These are phyloP conservation scores for Suillus discolor DNA, from an alignment of 768 basidiomycete species.

Conservation along the genomic window DNA sequence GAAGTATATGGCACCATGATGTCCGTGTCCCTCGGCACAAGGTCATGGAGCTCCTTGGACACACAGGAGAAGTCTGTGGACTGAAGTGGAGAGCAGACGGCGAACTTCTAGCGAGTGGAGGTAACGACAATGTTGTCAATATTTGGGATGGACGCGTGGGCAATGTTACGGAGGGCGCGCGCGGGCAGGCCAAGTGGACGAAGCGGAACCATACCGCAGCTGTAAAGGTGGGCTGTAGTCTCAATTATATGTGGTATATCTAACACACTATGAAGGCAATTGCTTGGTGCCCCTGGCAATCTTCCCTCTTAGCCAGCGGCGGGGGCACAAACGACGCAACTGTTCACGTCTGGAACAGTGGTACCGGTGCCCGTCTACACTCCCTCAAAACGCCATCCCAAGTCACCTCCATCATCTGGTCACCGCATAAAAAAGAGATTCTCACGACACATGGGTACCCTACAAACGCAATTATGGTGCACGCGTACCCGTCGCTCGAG, in stretches of 20 bases:
- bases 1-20: constrained; percentile 96
- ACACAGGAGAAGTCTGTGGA: constrained; percentile 92
- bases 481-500: constrained; percentile 72
- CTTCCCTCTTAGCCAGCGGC: constrained; percentile 86
- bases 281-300: constrained; percentile 98
- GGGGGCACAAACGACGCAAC: constrained; percentile 95
- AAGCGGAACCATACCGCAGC: constrained; percentile 92
- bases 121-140: constrained; percentile 97
- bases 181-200: constrained; percentile 81
- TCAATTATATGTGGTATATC: constrained; percentile 1
- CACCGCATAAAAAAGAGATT: constrained; percentile 86
- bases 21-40: constrained; percentile 87
- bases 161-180: constrained; percentile 45
- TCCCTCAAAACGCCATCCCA: constrained; percentile 87
- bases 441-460: constrained; percentile 95
- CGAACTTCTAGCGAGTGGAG: constrained; percentile 90
- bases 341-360: constrained; percentile 88
- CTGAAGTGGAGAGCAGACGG: constrained; percentile 88
- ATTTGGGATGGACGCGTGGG: constrained; percentile 91
- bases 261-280: constrained; percentile 60
- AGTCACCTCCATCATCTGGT: constrained; percentile 89
- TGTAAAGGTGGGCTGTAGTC: constrained; percentile 54
- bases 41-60: constrained; percentile 87
- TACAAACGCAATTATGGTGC: constrained; percentile 79
- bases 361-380: constrained; percentile 89